Conservation (phyloP, 1,139 yeast species). For the Nakaseomyces kungkrabaensis region DNA sequence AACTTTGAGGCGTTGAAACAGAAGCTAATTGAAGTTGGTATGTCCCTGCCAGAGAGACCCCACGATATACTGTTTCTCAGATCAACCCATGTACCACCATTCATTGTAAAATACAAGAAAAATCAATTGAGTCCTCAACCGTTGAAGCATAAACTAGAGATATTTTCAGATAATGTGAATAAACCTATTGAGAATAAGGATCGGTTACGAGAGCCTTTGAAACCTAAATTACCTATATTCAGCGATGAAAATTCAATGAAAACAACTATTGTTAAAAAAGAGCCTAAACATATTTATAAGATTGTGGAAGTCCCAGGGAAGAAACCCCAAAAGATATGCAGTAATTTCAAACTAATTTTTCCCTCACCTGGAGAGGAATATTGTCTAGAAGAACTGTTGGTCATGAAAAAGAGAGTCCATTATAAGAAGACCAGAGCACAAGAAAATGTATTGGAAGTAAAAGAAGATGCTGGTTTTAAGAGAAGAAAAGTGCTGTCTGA, state of each 20-base stretch:
- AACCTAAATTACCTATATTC: slow-evolving; percentile 5
- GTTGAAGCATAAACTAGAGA: not conserved
- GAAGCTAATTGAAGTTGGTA: not conserved
- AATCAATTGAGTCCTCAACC: slow-evolving; percentile 1
- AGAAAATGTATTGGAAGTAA: not conserved
- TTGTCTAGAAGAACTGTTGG: slow-evolving; percentile 53
- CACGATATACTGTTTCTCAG: not conserved
- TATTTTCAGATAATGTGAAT: not conserved
- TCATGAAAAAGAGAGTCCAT: slow-evolving; percentile 26
- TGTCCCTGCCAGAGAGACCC: not conserved
- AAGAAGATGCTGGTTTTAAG: not conserved
- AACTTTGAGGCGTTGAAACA: slow-evolving; percentile 35
- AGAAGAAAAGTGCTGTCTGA: not conserved
- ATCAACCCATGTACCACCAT: not conserved
- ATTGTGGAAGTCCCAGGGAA: slow-evolving; percentile 46
- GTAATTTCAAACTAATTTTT: slow-evolving; percentile 51
- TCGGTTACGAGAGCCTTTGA: not conserved
- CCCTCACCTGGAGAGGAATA: slow-evolving; percentile 40
- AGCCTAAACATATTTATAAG: slow-evolving; percentile 31
- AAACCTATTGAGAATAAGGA: not conserved
- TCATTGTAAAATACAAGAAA: not conserved
- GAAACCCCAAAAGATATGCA: slow-evolving; percentile 50
- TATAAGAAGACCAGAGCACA: not conserved
- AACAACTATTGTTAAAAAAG: not conserved
- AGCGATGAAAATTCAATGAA: slow-evolving; percentile 2